A percentile compares a stretch with the other conserved stretches of the same genome.
These are phyloP conservation scores for Hypoxylon rickii DNA, from an alignment of 495 filamentous ascomycete species.

Conservation along the genomic window DNA sequence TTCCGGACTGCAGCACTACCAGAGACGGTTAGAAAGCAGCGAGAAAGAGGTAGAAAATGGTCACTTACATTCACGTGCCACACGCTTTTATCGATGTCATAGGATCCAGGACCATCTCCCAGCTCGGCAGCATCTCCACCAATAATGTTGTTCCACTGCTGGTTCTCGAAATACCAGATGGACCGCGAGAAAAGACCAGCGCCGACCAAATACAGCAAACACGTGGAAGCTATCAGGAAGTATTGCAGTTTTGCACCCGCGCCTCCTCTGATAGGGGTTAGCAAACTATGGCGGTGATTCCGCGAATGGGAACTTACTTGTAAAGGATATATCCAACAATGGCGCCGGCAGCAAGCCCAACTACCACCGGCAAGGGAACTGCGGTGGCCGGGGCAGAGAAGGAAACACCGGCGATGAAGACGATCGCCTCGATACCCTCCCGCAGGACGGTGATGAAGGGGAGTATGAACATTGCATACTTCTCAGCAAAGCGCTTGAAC, in stretches of 20 bases:
- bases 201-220: constrained; percentile 84
- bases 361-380: constrained; percentile 74
- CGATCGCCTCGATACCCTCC: constrained; percentile 80
- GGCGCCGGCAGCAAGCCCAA: constrained; percentile 66
- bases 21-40: not conserved
- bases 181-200: constrained; percentile 79
- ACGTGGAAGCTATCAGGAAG: constrained; percentile 81
- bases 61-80: constrained; percentile 85
- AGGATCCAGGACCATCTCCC: constrained; percentile 81
- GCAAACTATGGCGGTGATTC: constrained; percentile 5
- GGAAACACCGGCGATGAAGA: constrained; percentile 81
- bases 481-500: constrained; percentile 69
- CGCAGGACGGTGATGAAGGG: constrained; percentile 84
- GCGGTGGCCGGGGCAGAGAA: constrained; percentile 72
- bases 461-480: constrained; percentile 80
- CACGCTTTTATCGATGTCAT: constrained; percentile 81
- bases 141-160: constrained; percentile 66
- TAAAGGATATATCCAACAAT: constrained; percentile 74
- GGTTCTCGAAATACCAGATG: constrained; percentile 72
- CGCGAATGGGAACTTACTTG: constrained; percentile 57
- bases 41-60: not conserved
- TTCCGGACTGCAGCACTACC: constrained; percentile 74
- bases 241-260: constrained; percentile 68
- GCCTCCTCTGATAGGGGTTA: constrained; percentile 45
- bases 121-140: constrained; percentile 76